phyloP scores from a whole-genome alignment of 768 basidiomycete species.

The Tubosaeta sp. region DNA sequence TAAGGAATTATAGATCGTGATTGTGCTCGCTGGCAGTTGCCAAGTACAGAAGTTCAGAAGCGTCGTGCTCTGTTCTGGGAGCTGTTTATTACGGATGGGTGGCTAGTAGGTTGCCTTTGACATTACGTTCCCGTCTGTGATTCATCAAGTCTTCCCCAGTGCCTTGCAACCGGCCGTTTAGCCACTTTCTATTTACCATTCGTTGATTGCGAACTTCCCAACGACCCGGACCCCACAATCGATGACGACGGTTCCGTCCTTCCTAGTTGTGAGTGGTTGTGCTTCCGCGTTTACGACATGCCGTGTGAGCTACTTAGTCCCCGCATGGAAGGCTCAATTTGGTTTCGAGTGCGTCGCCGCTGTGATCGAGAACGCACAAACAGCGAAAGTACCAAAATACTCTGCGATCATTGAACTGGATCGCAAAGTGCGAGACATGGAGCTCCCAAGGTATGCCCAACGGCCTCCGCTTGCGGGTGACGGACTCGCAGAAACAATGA shows the following conservation, averaged over 20 bases:
- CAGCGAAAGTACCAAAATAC: slow-evolving; percentile 59
- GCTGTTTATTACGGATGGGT: slow-evolving; percentile 67
- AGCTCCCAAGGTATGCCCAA: slow-evolving; percentile 58
- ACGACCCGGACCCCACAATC: slow-evolving; percentile 55
- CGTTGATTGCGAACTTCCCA: slow-evolving; percentile 67
- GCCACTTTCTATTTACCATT: slow-evolving; percentile 67
- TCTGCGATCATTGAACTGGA: slow-evolving; percentile 61
- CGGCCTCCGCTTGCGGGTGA: slow-evolving; percentile 44
- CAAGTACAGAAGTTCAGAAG: slow-evolving; percentile 63
- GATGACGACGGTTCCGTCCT: slow-evolving; percentile 53
- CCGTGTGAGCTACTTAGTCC: slow-evolving; percentile 37
- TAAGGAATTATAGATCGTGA: slow-evolving; percentile 56
- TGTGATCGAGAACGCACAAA: slow-evolving; percentile 66
- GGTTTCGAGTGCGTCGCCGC: slow-evolving; percentile 61
- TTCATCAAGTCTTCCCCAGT: slow-evolving; percentile 34
- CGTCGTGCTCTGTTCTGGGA: slow-evolving; percentile 72
- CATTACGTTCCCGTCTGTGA: neutral
- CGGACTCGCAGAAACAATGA: slow-evolving; percentile 62
- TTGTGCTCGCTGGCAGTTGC: slow-evolving; percentile 64
- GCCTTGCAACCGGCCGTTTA: slow-evolving; percentile 64
- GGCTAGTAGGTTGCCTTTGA: slow-evolving; percentile 49
- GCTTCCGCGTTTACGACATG: neutral
- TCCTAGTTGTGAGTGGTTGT: slow-evolving; percentile 50
- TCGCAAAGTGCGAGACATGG: slow-evolving; percentile 63
- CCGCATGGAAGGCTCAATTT: slow-evolving; percentile 67